Conservation (phyloP, 192 early-diverging fungal species). For the Kappamyces sp. region DNA sequence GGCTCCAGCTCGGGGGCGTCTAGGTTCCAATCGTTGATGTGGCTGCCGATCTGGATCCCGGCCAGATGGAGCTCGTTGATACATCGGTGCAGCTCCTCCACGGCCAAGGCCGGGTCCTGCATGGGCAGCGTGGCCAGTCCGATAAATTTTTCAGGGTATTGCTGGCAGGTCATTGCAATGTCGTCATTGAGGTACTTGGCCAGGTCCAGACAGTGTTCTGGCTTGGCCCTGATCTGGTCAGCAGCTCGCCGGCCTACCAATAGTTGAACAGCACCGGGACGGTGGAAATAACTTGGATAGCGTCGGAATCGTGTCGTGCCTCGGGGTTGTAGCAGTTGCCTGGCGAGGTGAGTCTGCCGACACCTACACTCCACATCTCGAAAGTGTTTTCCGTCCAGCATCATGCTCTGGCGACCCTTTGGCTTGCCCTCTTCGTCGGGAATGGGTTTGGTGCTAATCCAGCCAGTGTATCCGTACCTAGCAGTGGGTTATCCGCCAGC, state of each 20-base stretch:
- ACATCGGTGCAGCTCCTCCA: conserved; percentile 56
- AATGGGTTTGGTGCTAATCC: conserved; percentile 10
- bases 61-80: conserved; percentile 54
- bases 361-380: conserved; percentile 46
- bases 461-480: neutral
- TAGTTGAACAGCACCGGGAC: conserved; percentile 61
- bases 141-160: conserved; percentile 55
- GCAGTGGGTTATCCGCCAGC: neutral
- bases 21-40: conserved; percentile 57
- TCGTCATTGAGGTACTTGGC: conserved; percentile 27
- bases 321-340: conserved; percentile 62
- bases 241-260: neutral
- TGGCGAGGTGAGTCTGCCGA: too few species aligned
- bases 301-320: conserved; percentile 47
- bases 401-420: conserved; percentile 57
- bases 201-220: conserved; percentile 32
- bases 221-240: conserved; percentile 13
- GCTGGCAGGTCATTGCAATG: conserved; percentile 42
- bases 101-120: conserved; percentile 60
- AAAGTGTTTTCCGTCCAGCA: conserved; percentile 64
- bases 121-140: conserved; percentile 63
- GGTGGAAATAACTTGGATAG: conserved; percentile 62
- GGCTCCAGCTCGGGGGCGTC: conserved; percentile 62
- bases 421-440: neutral
- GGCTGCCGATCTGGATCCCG: conserved; percentile 62